Evolutionary conservation across 192 early-diverging fungal genomes (phyloP).

Genomic region (Umbelopsis sp.): DNA sequence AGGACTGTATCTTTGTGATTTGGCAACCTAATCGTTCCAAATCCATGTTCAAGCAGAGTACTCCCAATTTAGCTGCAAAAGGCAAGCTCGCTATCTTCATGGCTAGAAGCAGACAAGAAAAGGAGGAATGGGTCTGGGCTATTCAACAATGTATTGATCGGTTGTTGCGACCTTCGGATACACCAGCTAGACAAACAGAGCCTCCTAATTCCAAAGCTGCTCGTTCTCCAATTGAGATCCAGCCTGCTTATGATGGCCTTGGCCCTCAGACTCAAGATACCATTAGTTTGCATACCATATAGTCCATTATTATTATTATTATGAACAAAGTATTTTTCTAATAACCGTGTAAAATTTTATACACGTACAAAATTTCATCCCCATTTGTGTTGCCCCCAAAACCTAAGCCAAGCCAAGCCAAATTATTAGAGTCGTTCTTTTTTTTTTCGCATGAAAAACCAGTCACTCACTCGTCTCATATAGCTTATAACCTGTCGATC

Average conservation of each 20-base stretch:
- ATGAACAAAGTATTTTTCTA: not conserved
- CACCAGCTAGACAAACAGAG: too few relatives aligned
- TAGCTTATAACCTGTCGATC: conserved; percentile 9
- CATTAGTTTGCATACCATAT: conserved; percentile 16
- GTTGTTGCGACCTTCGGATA: not conserved
- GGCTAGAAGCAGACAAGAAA: conserved; percentile 28
- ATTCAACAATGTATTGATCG: conserved; percentile 24
- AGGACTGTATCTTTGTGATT: conserved; percentile 31
- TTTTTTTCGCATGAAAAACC: conserved; percentile 19
- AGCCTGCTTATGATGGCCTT: not conserved
- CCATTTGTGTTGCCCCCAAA: not conserved
- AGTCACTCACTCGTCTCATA: conserved; percentile 10
- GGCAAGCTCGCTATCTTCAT: conserved; percentile 23
- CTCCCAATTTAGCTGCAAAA: conserved; percentile 12
- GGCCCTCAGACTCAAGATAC: not conserved
- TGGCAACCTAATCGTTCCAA: conserved; percentile 23
- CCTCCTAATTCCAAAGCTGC: too few relatives aligned
- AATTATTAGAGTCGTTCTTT: not conserved
- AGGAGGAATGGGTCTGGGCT: conserved; percentile 41
- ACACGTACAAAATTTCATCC: too few relatives aligned
- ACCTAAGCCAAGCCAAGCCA: not conserved
- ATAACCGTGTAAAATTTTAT: not conserved
- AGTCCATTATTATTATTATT: not conserved
- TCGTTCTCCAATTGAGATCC: not conserved
- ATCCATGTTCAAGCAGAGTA: conserved; percentile 13